A percentile compares a stretch with the other conserved stretches of the same genome.
phyloP scores from a whole-genome alignment of 2,329 filamentous ascomycete genomes.

The Epichloe coenophiala region DNA sequence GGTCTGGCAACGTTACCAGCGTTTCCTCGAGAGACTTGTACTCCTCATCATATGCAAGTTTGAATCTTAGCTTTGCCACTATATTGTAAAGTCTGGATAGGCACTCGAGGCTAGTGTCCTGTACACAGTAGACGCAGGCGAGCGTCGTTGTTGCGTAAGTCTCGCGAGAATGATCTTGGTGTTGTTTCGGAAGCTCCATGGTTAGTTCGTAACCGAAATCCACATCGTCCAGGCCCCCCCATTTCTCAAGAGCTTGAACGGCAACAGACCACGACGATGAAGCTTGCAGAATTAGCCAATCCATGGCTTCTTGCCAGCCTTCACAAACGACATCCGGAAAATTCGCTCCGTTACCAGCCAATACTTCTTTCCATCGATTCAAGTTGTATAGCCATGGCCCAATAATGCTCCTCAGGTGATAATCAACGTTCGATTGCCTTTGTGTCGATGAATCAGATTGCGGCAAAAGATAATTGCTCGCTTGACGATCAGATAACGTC shows the following conservation, averaged over 20 bases:
- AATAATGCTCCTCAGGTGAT: conserved; percentile 54
- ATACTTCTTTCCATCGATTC: conserved; percentile 34
- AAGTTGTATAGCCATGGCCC: conserved; percentile 62
- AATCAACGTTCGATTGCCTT: conserved; percentile 32
- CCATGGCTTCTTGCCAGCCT: conserved; percentile 56
- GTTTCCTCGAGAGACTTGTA: conserved; percentile 37
- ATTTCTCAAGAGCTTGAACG: conserved; percentile 51
- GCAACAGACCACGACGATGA: conserved; percentile 46
- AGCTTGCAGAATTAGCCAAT: conserved; percentile 52
- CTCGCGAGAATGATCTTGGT: conserved; percentile 44
- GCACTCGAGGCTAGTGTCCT: conserved; percentile 43
- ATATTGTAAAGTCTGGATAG: conserved; percentile 48
- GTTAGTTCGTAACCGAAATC: conserved; percentile 49
- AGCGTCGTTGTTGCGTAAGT: conserved; percentile 56
- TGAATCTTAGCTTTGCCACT: conserved; percentile 36
- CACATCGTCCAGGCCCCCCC: conserved; percentile 61
- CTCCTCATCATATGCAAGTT: conserved; percentile 46
- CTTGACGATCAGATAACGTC: conserved; percentile 41
- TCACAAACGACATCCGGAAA: conserved; percentile 27
- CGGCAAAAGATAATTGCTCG: conserved; percentile 47
- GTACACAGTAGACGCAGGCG: conserved; percentile 53
- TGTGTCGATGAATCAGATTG: conserved; percentile 33
- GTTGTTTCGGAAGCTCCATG: conserved; percentile 45
- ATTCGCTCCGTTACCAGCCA: conserved; percentile 5
- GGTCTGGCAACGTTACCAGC: conserved; percentile 27